phyloP scores from a whole-genome alignment of 208 protist genomes.

The Trichomonas gallinae region DNA sequence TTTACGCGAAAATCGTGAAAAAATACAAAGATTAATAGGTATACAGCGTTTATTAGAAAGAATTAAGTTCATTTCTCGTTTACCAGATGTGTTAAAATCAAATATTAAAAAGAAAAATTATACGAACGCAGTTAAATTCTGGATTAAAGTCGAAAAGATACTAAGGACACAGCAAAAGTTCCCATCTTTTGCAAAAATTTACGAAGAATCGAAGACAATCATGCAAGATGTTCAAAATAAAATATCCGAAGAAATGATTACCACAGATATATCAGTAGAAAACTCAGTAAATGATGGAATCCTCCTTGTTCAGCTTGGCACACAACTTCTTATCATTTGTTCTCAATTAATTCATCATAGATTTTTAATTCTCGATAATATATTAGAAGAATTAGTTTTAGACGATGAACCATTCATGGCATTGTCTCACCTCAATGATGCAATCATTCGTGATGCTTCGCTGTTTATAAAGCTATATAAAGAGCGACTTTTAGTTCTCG shows the following conservation, averaged over 20 bases:
- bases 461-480: not conserved
- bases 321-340: not conserved
- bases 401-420: not conserved
- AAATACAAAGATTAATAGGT: not conserved
- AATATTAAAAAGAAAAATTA: not conserved
- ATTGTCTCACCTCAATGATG: not conserved
- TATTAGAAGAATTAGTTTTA: not conserved
- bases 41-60: not conserved
- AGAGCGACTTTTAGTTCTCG: not conserved
- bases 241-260: not conserved
- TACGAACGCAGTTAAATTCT: not conserved
- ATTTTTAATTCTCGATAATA: constrained; percentile 15
- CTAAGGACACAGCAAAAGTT: not conserved
- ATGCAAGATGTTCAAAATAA: not conserved
- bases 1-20: not conserved
- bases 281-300: not conserved
- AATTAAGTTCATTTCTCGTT: not conserved
- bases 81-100: not conserved
- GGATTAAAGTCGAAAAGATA: not conserved
- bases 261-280: not conserved
- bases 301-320: not conserved
- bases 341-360: not conserved
- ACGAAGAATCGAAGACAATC: not conserved
- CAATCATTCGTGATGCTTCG: not conserved
- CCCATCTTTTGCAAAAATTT: not conserved